Conservation (phyloP, 345 rosid genomes). For the Viola odorata region DNA sequence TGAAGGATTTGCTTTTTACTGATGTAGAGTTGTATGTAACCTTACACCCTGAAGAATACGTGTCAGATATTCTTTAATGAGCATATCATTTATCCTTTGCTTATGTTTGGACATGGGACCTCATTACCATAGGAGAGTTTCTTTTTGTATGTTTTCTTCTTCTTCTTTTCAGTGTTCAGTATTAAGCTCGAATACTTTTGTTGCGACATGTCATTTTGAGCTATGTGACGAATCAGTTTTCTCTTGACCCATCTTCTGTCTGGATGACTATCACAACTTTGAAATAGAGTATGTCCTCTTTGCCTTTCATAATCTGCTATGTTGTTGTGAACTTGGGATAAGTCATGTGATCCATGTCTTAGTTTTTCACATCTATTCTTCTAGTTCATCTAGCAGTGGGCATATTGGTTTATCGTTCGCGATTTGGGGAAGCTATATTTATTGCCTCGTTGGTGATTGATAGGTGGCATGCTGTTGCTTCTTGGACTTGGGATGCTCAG, state of each 20-base stretch:
- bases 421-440: neutral
- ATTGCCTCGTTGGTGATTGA: neutral
- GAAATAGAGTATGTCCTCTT: constrained; percentile 17
- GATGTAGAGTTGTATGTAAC: too few species aligned
- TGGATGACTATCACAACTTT: neutral
- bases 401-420: neutral
- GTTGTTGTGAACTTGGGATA: neutral
- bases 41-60: too few species aligned
- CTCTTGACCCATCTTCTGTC: constrained; percentile 12
- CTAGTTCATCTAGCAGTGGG: neutral
- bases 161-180: neutral
- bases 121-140: too few species aligned
- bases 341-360: neutral
- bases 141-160: too few species aligned
- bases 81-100: too few species aligned
- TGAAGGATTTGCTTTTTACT: too few species aligned
- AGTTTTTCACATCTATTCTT: neutral
- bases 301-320: neutral
- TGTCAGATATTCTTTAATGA: too few species aligned
- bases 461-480: constrained; percentile 95
- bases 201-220: neutral
- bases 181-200: neutral
- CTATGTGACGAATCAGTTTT: neutral
- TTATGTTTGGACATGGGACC: too few species aligned
- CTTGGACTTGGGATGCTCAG: constrained; percentile 98